These are phyloP conservation scores for Albatrellus sp. DNA, from an alignment of 1,284 basidiomycete genomes.

Conservation along the genomic window DNA sequence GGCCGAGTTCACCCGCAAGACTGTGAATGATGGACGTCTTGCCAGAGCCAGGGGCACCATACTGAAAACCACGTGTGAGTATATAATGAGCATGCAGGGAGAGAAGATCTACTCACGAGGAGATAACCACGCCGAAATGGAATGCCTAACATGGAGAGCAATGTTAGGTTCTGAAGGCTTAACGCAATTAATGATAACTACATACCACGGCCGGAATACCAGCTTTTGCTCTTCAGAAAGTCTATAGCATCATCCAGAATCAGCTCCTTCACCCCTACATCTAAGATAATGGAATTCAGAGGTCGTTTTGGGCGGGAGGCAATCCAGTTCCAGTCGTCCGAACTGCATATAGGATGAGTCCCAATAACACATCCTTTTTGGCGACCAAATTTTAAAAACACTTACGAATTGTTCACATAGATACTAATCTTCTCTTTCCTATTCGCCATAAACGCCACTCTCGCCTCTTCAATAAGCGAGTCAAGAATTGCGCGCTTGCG, in stretches of 20 bases:
- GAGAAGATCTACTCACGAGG: constrained; percentile 23
- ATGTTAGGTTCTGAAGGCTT: background rate
- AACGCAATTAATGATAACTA: background rate
- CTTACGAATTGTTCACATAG: constrained; percentile 37
- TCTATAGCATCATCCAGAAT: constrained; percentile 55
- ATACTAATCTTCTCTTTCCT: constrained; percentile 43
- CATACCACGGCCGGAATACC: constrained; percentile 52
- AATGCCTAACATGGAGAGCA: constrained; percentile 22
- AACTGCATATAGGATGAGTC: constrained; percentile 7
- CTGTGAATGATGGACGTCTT: constrained; percentile 61
- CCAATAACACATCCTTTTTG: background rate
- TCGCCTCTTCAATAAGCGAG: constrained; percentile 42
- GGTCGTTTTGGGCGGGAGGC: constrained; percentile 51
- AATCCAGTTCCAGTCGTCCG: constrained; percentile 39
- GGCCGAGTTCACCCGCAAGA: constrained; percentile 61
- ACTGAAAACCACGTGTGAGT: constrained; percentile 1
- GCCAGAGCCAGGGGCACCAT: constrained; percentile 3
- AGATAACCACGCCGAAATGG: constrained; percentile 66
- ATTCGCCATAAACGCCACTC: constrained; percentile 34
- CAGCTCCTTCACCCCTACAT: constrained; percentile 50
- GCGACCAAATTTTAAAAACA: background rate
- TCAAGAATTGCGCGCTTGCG: constrained; percentile 34
- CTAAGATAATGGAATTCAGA: constrained; percentile 52
- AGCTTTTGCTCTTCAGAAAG: constrained; percentile 50
- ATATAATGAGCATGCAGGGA: background rate